Evolutionary conservation across 768 basidiomycete genomes (phyloP), one percentile per base, ranked within the genome.

Genomic region (Russula brevipes): DNA sequence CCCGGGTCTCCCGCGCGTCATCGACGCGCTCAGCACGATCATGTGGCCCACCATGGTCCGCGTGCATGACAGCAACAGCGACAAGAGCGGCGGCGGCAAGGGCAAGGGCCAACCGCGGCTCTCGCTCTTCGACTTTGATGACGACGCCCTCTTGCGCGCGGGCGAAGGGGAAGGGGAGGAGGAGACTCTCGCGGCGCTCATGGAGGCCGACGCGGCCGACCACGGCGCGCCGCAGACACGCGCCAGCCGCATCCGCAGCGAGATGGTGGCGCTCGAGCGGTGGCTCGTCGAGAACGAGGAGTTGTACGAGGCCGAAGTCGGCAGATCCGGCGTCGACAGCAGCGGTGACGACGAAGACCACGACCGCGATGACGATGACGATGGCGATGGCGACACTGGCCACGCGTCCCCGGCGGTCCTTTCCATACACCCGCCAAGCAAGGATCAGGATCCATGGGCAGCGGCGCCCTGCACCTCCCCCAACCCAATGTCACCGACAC

Each of bases 41-140:
- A 91, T 93, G 86, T 94, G 91, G 91, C 87, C 91, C 4, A 87
- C 87, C 0, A 86, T 94, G 82, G 74, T 82, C 53, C 76, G 81
- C 30, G 73, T 70, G 38, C 69, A 70, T n/a, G 52, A 69, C 6
- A 75, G n/a, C 16, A 33, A 17, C 17, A 17, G 11, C 7, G 53
- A 69, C 6, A 75, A 17, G 12, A 35, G 8, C 10, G 14, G 24
- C 9, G 7, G 72, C 51, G 45, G 58, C 36, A 61, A 68, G 24
- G 70, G 69, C 38, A 70, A 72, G 55, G 74, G 70, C 57, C 74
- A 71, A 30, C 58, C 46, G n/a, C 49, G 9, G 17, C 54, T 57
- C 24, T 70, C 77, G 54, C 71, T 80, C 49, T 51, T 68, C 55
- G 65, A 68, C 54, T 66, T 68, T 52, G 65, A 66, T 46, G 65